These are phyloP conservation scores for Moelleriella libera DNA, from an alignment of 2,329 filamentous ascomycete species.

Conservation along the genomic window DNA sequence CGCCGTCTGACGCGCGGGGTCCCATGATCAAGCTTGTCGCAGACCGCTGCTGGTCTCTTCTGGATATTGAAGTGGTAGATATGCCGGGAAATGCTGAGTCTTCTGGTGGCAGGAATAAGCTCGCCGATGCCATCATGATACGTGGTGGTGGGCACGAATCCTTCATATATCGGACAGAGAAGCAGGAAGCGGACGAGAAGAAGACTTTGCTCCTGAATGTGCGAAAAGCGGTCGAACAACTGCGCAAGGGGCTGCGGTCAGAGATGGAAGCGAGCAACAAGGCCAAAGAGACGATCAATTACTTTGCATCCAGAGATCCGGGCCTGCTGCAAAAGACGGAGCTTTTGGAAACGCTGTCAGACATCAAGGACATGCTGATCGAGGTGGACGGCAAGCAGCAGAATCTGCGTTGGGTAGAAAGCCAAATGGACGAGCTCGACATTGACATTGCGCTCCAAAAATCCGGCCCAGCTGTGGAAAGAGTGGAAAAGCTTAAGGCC, in stretches of 20 bases:
- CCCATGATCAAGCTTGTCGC: conserved; percentile 69
- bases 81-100: conserved; percentile 55
- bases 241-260: conserved; percentile 71
- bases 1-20: conserved; percentile 32
- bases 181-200: conserved; percentile 67
- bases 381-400: conserved; percentile 96
- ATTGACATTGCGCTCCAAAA: conserved; percentile 87
- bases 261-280: conserved; percentile 82
- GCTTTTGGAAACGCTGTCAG: conserved; percentile 62
- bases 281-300: conserved; percentile 72
- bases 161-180: conserved; percentile 87
- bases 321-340: conserved; percentile 67
- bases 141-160: conserved; percentile 75
- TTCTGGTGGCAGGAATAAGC: conserved; percentile 40
- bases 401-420: conserved; percentile 89
- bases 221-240: conserved; percentile 81
- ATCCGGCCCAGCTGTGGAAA: conserved; percentile 71
- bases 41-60: conserved; percentile 83
- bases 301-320: conserved; percentile 67
- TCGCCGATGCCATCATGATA: conserved; percentile 80
- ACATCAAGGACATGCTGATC: conserved; percentile 76
- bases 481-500: conserved; percentile 72
- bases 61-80: conserved; percentile 88
- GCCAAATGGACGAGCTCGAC: conserved; percentile 88
- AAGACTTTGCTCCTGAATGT: conserved; percentile 72